Base-by-base conservation (phyloP, 2,329 filamentous ascomycete species). In the Gyromitra esculenta region DNA sequence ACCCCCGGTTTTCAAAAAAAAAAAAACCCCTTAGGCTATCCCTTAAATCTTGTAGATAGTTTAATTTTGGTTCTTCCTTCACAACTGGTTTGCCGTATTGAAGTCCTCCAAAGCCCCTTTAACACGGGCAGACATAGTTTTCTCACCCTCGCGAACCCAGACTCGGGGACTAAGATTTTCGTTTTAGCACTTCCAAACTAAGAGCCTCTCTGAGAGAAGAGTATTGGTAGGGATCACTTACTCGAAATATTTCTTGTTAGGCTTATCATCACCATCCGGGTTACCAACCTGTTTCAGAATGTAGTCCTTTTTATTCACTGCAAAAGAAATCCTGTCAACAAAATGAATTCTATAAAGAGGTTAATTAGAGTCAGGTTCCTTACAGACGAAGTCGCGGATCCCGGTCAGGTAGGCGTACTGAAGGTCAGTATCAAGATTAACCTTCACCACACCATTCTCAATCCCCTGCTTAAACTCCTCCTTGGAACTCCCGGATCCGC, bases 381-480 rank as follows among this genome's bases (percentile, higher is more conserved):
- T 70, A 70, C 72, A 85, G 84, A 97, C 88, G 88, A 94, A 98
- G 87, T 99, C 95, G 80, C 96, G 92, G 87, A 98, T 92, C 86
- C 96, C 96, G 78, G 87, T 86, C 81, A 96, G 89, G 89, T 98
- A 99, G 76, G 95, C 94, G 52, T 75, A 77, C 88, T 98, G 95
- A 86, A 98, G 89, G 84, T 98, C 96, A 64, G 96, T 99, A 87
- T 99, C 96, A 82, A 99, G 88, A 88, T 99, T 99, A 86, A 98
- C 96, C 91, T 99, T 99, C 87, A 97, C 92, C 81, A 98, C 95
- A 88, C 96, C 96, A 85, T 94, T 91, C 84, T 87, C 86, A 85
- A 97, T 97, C 83, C 94, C 95, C 82, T 94, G 90, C 79, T 87
- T 88, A 89, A 92, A 99, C 87, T 98, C 96, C 81, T 92, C 86